Evolutionary conservation across 225 moss, liverwort and hornwort genomes (phyloP).

Genomic region (Lunularia cruciata): DNA sequence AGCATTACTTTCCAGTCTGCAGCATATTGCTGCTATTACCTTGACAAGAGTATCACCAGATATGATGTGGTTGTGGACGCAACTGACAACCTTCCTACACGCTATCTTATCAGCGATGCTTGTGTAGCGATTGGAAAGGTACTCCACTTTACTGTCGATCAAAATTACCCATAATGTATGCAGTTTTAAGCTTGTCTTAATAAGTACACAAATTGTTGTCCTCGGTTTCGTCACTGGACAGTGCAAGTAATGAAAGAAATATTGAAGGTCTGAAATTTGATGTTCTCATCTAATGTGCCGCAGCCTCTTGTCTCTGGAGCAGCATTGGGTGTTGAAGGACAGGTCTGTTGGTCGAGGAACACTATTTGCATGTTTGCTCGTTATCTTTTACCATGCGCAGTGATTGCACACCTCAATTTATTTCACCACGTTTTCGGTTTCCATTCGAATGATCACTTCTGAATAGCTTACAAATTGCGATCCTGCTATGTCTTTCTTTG

Average conservation of each 20-base stretch:
- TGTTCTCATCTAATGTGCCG: constrained; percentile 22
- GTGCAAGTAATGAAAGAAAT: no score
- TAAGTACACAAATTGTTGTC: no score
- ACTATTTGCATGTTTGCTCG: neutral
- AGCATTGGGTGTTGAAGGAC: constrained; percentile 91
- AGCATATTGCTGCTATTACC: constrained; percentile 2
- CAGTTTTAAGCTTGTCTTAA: neutral
- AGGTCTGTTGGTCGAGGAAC: constrained; percentile 43
- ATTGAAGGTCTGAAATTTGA: no score
- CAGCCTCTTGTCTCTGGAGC: constrained; percentile 95
- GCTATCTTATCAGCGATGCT: constrained; percentile 88
- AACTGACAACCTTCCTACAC: constrained; percentile 90
- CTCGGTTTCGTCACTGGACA: no score
- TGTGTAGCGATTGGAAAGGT: constrained; percentile 61
- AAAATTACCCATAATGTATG: neutral
- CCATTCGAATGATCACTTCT: no score
- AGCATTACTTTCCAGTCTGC: no score
- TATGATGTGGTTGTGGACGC: constrained; percentile 92
- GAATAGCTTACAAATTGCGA: no score
- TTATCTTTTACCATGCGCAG: neutral
- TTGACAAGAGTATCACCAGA: constrained; percentile 30
- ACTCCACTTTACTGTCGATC: neutral
- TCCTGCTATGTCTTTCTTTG: no score
- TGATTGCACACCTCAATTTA: no score
- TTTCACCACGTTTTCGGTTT: no score